phyloP scores from a whole-genome alignment of 2,329 filamentous ascomycete genomes.

The Pyricularia grisea region DNA sequence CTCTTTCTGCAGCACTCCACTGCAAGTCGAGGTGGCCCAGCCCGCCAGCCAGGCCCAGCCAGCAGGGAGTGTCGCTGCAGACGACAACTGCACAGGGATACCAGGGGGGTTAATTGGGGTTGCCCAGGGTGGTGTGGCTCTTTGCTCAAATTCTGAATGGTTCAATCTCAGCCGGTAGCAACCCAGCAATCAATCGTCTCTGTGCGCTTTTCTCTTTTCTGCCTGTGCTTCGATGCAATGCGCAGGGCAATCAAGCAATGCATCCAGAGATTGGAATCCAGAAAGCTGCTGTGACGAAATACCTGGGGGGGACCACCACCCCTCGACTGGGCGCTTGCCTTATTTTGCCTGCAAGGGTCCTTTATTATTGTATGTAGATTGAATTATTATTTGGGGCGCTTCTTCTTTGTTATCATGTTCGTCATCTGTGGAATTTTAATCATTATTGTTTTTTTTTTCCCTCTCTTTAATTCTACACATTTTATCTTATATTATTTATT shows the following conservation, averaged over 20 bases:
- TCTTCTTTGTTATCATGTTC: background rate
- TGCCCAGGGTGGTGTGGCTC: slow-evolving; percentile 4
- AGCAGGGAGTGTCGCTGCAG: background rate
- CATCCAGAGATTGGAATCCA: slow-evolving; percentile 4
- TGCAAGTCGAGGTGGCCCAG: background rate
- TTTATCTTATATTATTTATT: slow-evolving; percentile 1
- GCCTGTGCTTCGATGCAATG: slow-evolving; percentile 5
- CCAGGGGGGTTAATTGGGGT: background rate
- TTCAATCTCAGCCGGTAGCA: background rate
- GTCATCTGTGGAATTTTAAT: background rate
- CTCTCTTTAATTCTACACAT: background rate
- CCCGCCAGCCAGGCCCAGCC: background rate
- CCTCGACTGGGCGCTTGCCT: background rate
- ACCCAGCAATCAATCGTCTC: slow-evolving; percentile 5
- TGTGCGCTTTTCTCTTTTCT: slow-evolving; percentile 2
- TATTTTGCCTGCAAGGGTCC: background rate
- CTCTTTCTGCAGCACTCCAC: background rate
- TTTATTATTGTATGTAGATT: background rate
- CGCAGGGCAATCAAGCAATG: slow-evolving; percentile 7
- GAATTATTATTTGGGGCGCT: background rate
- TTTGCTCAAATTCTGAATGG: slow-evolving; percentile 1
- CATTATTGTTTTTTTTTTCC: background rate
- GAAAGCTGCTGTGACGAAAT: background rate
- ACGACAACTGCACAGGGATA: background rate
- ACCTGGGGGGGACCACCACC: background rate